Base-by-base conservation (phyloP, 345 rosid species). In the Murraya koenigii region DNA sequence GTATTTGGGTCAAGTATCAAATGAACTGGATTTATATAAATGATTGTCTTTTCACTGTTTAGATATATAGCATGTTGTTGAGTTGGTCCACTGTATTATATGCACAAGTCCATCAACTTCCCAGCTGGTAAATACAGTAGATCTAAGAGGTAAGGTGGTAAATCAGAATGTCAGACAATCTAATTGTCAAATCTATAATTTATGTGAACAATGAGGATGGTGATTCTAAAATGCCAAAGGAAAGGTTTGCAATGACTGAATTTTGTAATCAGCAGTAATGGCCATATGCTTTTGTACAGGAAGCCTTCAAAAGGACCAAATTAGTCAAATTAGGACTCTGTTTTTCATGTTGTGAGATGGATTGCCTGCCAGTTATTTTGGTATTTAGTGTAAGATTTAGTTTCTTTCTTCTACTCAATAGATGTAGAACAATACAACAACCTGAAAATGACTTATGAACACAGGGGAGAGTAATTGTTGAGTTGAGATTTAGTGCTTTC, bases 11-110 rank as follows among this genome's bases (percentile, higher is more conserved):
- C 36, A 64, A 52, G 5, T 60, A 44, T 71, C 64, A 11, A 54
- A 35, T 17, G 62, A 19, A 44, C 47, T 76, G 71, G 75, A 75
- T 69, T 78, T 66, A 78, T 22, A 74, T 66, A 68, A 67, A 36
- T 55, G 41, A 55, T 81, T 77, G 85, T 83, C 80, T 71, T 79
- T 32, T 77, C 61, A n/a, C 59, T 71, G 44, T 61, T 55, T 30
- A 14, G 32, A 19, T 32, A 26, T 26, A 11, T 47, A 49, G 35
- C 64, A 60, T 47, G 23, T 20, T 72, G 49, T 69, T n/a, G 64
- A 75, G 49, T 66, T 65, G 23, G 69, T 77, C 74, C 63, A 32
- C 28, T 74, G 38, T 54, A 66, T 66, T 70, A 33, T 75, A 80
- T 13, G 66, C n/a, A 14, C 36, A 62, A 8, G 4, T 11, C 72